phyloP scores from a whole-genome alignment of 1,284 basidiomycete genomes.

The Ustilago shanxiensis region DNA sequence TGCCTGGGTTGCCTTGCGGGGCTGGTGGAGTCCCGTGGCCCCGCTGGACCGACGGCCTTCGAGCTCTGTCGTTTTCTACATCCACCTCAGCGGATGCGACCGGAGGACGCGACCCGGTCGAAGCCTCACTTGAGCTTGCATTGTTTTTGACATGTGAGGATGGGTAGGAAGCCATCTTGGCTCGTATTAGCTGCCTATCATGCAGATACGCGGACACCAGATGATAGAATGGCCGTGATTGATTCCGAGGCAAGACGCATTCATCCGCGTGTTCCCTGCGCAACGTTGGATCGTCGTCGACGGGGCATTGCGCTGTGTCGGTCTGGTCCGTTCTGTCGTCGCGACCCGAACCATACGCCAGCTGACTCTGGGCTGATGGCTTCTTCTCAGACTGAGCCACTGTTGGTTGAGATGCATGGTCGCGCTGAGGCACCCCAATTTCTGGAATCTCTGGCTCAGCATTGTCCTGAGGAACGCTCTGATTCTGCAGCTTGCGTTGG shows the following conservation, averaged over 20 bases:
- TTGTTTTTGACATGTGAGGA: background rate
- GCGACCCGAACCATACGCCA: background rate
- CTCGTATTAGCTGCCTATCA: conserved; percentile 2
- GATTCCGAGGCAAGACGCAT: conserved; percentile 13
- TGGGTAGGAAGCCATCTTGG: background rate
- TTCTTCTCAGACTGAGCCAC: background rate
- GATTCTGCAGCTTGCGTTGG: conserved; percentile 39
- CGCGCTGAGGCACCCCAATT: conserved; percentile 1
- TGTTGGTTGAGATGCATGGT: conserved; percentile 6
- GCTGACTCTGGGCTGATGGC: background rate
- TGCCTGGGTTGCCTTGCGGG: conserved; percentile 33
- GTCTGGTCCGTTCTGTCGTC: background rate
- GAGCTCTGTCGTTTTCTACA: conserved; percentile 13
- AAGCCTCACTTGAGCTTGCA: background rate
- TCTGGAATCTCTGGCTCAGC: conserved; percentile 18
- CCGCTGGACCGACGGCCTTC: conserved; percentile 18
- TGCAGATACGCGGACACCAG: background rate
- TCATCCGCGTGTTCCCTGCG: background rate
- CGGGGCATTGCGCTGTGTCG: conserved; percentile 15
- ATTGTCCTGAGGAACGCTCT: conserved; percentile 17
- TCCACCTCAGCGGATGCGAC: conserved; percentile 4
- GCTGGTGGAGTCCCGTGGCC: background rate
- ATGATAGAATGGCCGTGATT: conserved; percentile 14
- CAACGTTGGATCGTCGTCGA: conserved; percentile 18
- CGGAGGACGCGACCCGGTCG: background rate